Base-by-base conservation (phyloP, 2,329 filamentous ascomycete species). In the Cladorrhinum sp. region DNA sequence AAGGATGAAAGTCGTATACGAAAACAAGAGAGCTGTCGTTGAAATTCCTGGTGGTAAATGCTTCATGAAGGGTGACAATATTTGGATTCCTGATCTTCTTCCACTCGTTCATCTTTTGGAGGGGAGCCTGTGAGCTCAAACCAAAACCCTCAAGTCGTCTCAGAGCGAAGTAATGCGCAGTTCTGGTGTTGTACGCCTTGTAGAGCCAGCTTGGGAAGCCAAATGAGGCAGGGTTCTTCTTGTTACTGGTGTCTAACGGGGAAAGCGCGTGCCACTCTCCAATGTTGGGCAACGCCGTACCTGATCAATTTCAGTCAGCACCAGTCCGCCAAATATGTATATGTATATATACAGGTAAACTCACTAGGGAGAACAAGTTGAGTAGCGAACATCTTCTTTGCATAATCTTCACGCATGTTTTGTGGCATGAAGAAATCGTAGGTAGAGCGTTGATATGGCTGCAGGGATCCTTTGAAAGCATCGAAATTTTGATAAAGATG, bases 351-450 rank as follows among this genome's bases (percentile, higher is more conserved):
- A 21, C 16, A 21, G 51, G 5, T 28, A 51, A 65, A 75, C 80
- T 73, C 80, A 85, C 86, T 96, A 42, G 92, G 90, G 66, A 97
- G 85, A 7, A 91, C 88, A 73, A 97, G 94, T 58, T 91, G 82
- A 4, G 91, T 86, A 26, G 94, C 91, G 69, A 96, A 93, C 0
- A 89, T 82, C 75, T 94, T 96, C 75, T 90, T 92, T 71, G 96
- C 92, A 64, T 96, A 77, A 30, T 97, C 92, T 76, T 97, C 91
- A 58, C 95, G 85, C 6, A 96, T 76, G 62, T 91, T 87, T 69
- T 96, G 93, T 0, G 92, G 86, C 48, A 98, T 84, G 74, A 99
- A 99, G 66, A 98, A 91, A 71, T 98, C 93, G 71, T 96, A 91
- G 1, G 91, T 87, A 60, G 89, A 88, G 62, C 91, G 86, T 72